Percentiles rank a stretch among this genome's conserved stretches.
phyloP scores from a whole-genome alignment of 805 yeast genomes.

The Monosporozyma solicola region DNA sequence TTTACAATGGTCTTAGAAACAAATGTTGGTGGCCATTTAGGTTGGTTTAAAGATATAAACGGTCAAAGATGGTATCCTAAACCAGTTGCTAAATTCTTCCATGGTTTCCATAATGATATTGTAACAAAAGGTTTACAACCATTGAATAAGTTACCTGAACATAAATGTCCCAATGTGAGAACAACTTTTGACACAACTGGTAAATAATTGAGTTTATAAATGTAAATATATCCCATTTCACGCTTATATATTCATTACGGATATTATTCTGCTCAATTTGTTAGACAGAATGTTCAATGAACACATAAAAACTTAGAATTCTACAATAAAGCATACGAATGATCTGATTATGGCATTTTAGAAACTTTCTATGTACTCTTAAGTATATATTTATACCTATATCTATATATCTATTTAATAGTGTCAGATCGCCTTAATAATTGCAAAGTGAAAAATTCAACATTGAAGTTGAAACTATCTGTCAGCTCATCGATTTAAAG shows the following conservation, averaged over 20 bases:
- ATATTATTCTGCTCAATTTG: background rate
- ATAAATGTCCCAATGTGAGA: conserved; percentile 11
- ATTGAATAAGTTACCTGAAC: conserved; percentile 9
- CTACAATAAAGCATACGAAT: background rate
- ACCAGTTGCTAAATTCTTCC: conserved; percentile 40
- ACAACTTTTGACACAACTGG: conserved; percentile 6
- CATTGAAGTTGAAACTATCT: background rate
- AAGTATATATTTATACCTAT: background rate
- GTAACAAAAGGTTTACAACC: conserved; percentile 18
- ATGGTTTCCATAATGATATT: conserved; percentile 27
- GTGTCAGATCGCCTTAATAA: background rate
- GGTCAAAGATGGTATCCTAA: conserved; percentile 61
- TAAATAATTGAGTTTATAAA: background rate
- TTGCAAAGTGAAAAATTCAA: background rate
- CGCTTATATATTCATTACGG: background rate
- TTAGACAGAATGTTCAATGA: background rate
- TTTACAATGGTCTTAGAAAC: conserved; percentile 50
- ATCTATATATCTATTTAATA: background rate
- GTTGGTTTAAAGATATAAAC: conserved; percentile 50
- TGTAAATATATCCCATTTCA: background rate
- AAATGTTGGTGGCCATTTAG: conserved; percentile 71
- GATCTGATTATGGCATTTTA: too few species aligned
- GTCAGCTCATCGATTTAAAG: background rate
- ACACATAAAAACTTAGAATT: background rate
- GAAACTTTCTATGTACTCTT: background rate